A percentile compares a stretch with the other conserved stretches of the same genome.
Conservation (phyloP, 305 asterid species). For the Fraxinus nigra region DNA sequence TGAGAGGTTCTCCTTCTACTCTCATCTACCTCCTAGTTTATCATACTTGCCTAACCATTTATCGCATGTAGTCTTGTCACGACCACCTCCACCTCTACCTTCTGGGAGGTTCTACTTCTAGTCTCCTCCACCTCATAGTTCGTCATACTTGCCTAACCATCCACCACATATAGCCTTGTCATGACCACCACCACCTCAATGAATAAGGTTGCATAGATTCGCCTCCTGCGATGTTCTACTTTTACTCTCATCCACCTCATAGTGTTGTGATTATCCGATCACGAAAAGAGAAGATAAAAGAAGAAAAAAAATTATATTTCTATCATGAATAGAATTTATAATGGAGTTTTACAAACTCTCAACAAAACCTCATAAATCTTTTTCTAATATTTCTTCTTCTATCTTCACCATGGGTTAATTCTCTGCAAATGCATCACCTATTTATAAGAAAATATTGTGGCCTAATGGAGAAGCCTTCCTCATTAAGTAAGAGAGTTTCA, state of each 20-base stretch:
- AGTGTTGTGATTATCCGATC: no score
- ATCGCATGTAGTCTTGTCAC: background rate
- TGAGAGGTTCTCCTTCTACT: constrained; percentile 20
- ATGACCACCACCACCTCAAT: constrained; percentile 4
- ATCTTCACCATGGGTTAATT: no score
- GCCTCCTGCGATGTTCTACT: constrained; percentile 20
- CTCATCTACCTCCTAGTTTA: constrained; percentile 27
- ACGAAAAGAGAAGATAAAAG: no score
- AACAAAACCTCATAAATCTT: no score
- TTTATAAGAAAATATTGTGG: no score
- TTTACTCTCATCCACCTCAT: constrained; percentile 25
- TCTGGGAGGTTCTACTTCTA: constrained; percentile 20
- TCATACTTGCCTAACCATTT: constrained; percentile 9
- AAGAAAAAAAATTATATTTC: no score
- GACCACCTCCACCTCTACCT: constrained; percentile 16
- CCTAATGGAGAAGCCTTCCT: no score
- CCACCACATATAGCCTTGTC: background rate
- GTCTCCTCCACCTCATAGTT: constrained; percentile 27
- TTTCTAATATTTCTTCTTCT: no score
- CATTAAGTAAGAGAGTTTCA: no score
- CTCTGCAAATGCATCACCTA: no score
- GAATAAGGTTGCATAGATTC: background rate
- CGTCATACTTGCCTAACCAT: constrained; percentile 8
- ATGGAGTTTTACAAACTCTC: no score
- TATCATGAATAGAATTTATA: no score